Base-by-base conservation (phyloP, 2,329 filamentous ascomycete genomes). In the Cytospora piceae region DNA sequence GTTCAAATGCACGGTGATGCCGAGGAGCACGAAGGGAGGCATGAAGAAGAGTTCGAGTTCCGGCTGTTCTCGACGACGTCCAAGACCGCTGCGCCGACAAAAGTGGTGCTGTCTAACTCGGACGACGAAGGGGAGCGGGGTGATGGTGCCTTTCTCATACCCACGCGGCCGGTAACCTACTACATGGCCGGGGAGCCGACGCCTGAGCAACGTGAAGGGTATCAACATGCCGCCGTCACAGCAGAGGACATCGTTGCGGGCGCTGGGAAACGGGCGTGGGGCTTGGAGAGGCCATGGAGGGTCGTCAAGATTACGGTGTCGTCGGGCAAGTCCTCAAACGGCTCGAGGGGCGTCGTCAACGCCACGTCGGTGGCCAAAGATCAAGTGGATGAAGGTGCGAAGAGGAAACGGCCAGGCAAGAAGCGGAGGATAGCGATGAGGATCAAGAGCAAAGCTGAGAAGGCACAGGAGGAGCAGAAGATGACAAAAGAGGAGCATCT, bases 201-300 rank as follows among this genome's bases (percentile, higher is more conserved):
- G 0, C 71, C 74, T 0, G 72, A 76, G 55, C 72, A 77, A 70
- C 76, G 73, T 56, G 72, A 72, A 27, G 72, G 79, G 68, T 85
- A 84, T 65, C 74, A 73, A 34, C 70, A 70, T n/a, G 78, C 80
- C 3, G 84, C 87, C 3, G 75, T 89, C 14, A 81, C 74, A 34
- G 82, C 81, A 7, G 81, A 84, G n/a, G 80, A 85, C 17, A 74
- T 90, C 17, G 60, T 84, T 2, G 71, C 71, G 27, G 75, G 78
- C 67, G 80, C 81, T n/a, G 72, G 70, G 55, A 75, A 73, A 70
- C 77, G 81, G 62, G 78, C 79, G 8, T 88, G 85, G 85, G 87
- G 86, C 0, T 73, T 85, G 52, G 85, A 88, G 73, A 78, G 85
- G 69, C 85, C 86, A 1, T 89, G 87, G 87, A 81, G 81, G 64